These are phyloP conservation scores for Boletus bicolor DNA, from an alignment of 768 basidiomycete genomes.

Conservation along the genomic window DNA sequence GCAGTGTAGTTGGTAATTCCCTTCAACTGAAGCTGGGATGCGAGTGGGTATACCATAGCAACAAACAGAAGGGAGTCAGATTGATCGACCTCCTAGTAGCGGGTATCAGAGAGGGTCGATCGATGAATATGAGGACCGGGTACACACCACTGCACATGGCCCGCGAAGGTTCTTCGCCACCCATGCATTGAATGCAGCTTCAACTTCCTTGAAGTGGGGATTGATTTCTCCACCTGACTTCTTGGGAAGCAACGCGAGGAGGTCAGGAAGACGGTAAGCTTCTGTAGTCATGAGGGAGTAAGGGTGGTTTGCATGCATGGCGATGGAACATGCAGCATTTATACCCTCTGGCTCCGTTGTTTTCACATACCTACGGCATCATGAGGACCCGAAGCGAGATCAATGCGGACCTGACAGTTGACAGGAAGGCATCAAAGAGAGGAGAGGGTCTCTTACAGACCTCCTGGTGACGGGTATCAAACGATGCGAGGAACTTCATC, in stretches of 20 bases:
- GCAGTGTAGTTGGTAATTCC: conserved; percentile 20
- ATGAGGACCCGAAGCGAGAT: not conserved
- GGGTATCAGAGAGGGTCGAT: not conserved
- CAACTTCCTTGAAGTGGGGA: conserved; percentile 22
- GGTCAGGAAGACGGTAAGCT: conserved; percentile 24
- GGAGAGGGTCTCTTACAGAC: not conserved
- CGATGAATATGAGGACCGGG: too few species aligned
- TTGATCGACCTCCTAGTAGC: conserved; percentile 25
- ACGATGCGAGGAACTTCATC: too few species aligned
- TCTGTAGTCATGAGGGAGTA: not conserved
- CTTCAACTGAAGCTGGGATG: conserved; percentile 21
- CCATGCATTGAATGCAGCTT: conserved; percentile 9
- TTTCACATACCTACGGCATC: not conserved
- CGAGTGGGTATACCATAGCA: conserved; percentile 18
- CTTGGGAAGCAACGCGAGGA: conserved; percentile 22
- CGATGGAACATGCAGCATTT: not conserved
- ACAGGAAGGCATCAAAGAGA: not conserved
- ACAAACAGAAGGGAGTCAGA: conserved; percentile 16
- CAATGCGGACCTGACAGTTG: not conserved
- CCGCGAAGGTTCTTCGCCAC: not conserved
- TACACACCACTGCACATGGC: not conserved
- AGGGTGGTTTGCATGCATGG: too few species aligned
- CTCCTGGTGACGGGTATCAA: not conserved
- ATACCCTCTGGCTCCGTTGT: not conserved
- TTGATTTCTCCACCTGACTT: conserved; percentile 30